phyloP scores from a whole-genome alignment of 1,284 basidiomycete species.

The Puccinia novopanici region DNA sequence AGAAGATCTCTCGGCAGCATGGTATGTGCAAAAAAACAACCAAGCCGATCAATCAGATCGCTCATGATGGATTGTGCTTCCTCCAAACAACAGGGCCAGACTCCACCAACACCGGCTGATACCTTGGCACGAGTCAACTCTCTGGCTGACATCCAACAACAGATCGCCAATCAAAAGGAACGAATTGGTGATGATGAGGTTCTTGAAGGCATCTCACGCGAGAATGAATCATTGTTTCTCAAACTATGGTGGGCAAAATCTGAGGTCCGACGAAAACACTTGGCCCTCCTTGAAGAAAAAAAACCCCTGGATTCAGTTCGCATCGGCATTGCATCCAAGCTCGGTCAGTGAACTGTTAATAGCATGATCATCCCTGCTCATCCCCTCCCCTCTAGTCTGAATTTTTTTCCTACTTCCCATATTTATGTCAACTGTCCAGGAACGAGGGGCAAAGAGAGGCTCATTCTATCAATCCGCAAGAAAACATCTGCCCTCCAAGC shows the following conservation, averaged over 20 bases:
- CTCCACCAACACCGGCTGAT: too few species aligned
- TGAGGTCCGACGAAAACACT: conserved; percentile 12
- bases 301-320: neutral
- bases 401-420: too few species aligned
- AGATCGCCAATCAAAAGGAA: neutral
- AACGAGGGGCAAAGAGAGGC: conserved; percentile 22
- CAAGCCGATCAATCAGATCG: too few species aligned
- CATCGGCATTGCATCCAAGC: conserved; percentile 3
- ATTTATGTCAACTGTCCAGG: neutral
- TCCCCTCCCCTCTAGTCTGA: too few species aligned
- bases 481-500: neutral
- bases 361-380: too few species aligned
- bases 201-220: neutral
- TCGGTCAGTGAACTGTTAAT: conserved; percentile 4
- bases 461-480: conserved; percentile 4
- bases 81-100: too few species aligned
- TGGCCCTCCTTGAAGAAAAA: conserved; percentile 15
- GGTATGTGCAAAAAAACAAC: too few species aligned
- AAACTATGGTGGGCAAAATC: conserved; percentile 28
- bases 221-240: neutral
- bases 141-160: neutral
- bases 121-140: too few species aligned
- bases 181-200: neutral
- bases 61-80: too few species aligned
- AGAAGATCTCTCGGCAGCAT: neutral